Evolutionary conservation across 2,329 filamentous ascomycete species (phyloP).

Genomic region (Blastomyces percursus): DNA sequence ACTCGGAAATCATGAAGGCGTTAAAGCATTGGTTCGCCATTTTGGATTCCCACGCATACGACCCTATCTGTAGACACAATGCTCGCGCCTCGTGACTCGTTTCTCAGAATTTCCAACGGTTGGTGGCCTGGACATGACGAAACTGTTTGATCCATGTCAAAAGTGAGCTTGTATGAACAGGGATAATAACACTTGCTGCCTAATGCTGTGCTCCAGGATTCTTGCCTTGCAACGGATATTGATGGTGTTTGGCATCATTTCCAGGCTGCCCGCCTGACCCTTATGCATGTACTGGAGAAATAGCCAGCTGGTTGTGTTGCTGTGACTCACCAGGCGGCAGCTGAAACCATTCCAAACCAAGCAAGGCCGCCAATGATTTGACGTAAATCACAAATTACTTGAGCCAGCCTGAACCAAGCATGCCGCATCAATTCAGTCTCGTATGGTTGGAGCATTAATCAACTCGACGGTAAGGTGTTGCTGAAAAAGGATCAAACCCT

Average conservation of each 20-base stretch:
- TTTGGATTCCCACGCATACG: no score
- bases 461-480: background rate
- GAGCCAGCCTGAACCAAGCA: background rate
- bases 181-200: conserved; percentile 1
- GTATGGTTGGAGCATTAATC: background rate
- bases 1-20: no score
- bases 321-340: background rate
- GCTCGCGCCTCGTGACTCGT: background rate
- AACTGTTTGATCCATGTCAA: conserved; percentile 1
- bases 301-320: background rate
- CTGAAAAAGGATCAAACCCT: background rate
- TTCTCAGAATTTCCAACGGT: background rate
- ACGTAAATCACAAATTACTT: conserved; percentile 2
- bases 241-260: background rate
- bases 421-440: background rate
- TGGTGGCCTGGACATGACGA: background rate
- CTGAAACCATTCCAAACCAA: background rate
- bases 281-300: background rate
- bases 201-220: conserved; percentile 1
- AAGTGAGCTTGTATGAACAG: background rate
- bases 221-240: background rate
- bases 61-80: background rate
- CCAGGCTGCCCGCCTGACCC: background rate
- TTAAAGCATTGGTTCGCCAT: no score
- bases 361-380: conserved; percentile 1